Base-by-base conservation (phyloP, 768 basidiomycete genomes). In the Russula emetica region DNA sequence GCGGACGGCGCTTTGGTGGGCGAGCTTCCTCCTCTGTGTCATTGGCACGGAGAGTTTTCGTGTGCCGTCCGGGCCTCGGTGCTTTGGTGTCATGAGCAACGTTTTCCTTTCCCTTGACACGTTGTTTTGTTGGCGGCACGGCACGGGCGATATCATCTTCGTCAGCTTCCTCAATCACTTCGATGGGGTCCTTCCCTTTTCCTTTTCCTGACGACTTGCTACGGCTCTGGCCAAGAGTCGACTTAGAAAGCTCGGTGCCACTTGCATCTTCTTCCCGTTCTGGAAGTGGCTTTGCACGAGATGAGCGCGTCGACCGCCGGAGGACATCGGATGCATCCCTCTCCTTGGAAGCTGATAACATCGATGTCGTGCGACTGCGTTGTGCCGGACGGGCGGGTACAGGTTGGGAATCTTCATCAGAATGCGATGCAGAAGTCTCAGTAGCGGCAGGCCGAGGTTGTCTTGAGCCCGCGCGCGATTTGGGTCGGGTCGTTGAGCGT, bases 81-180 rank as follows among this genome's bases (percentile, higher is more conserved):
- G n/a, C 49, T 38, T 56, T 64, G 40, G 18, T 40, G 1, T 45
- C 59, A 5, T 51, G 59, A 20, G 49, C 61, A 28, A 70, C 55
- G 49, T 66, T 68, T 50, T 73, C 71, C 61, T 70, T 72, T 18
- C 73, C 73, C 66, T 72, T 74, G 36, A 70, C 69, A 18, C 71
- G 66, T 14, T 69, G 63, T 50, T 69, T 72, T 51, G 66, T 65
- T 65, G 72, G 74, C 1, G 61, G 69, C 20, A 59, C 70, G 6
- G 65, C 67, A 11, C 63, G 64, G 3, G 69, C 69, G 2, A 71
- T 69, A 24, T 72, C 73, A 34, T 68, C 71, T 20, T 69, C 70
- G 11, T 71, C 72, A 22, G 69, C 71, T 54, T 72, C 72, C 44
- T 70, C 67, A 59, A 76, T 70, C 52, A 67, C 68, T 11, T 71